A percentile compares a stretch with the other conserved stretches of the same genome.
These are phyloP conservation scores for Colletotrichum liaoningense DNA, from an alignment of 2,329 filamentous ascomycete genomes.

Conservation along the genomic window DNA sequence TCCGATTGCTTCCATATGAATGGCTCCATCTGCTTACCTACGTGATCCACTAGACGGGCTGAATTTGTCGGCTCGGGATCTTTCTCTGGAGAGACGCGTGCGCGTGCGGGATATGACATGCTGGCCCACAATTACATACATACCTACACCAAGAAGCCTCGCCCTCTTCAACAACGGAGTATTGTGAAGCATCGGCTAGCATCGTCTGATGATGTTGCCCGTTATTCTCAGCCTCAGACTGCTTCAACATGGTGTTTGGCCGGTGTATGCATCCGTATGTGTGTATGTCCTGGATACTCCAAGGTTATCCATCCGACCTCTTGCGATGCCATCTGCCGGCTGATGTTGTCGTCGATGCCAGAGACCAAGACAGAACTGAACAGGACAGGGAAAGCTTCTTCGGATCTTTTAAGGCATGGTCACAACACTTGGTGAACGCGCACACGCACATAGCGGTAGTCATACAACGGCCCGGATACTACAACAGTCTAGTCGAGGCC, in stretches of 20 bases:
- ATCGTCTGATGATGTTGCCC: not conserved
- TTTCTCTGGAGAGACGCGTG: not conserved
- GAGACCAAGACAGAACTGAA: not conserved
- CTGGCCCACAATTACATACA: not conserved
- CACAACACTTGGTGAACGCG: not conserved
- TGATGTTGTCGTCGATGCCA: not conserved
- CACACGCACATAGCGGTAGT: not conserved
- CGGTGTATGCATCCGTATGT: not conserved
- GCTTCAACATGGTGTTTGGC: not conserved
- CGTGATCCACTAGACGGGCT: not conserved
- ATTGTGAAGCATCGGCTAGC: not conserved
- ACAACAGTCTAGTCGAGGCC: not conserved
- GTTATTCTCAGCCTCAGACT: not conserved
- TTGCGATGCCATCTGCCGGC: not conserved
- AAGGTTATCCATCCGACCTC: not conserved
- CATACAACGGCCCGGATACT: not conserved
- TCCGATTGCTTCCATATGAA: conserved; percentile 8
- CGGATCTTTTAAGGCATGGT: not conserved
- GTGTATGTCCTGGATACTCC: not conserved
- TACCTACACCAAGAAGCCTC: not conserved
- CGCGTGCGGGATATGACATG: not conserved
- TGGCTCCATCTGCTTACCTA: not conserved
- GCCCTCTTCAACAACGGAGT: too few relatives aligned
- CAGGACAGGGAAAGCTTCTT: not conserved
- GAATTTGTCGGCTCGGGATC: not conserved